These are phyloP conservation scores for Poa annua DNA, from an alignment of 176 grass and related monocot genomes.

Conservation along the genomic window DNA sequence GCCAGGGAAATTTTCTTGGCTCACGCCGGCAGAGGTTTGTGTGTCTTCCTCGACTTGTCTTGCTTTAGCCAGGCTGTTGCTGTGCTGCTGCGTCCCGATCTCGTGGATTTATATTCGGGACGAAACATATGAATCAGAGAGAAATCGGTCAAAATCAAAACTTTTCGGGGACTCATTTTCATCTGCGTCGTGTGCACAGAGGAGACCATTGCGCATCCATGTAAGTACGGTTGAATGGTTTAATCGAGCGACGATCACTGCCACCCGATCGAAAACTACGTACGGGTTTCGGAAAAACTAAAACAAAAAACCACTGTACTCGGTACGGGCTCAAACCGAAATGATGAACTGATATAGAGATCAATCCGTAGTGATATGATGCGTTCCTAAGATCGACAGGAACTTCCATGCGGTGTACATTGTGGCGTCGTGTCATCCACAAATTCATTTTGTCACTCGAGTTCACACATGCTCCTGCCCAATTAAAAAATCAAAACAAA, in stretches of 20 bases:
- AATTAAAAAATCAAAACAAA: too few relatives aligned
- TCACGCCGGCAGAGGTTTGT: background rate
- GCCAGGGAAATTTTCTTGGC: background rate
- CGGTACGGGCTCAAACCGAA: background rate
- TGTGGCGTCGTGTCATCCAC: too few relatives aligned
- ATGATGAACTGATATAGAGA: background rate
- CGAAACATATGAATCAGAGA: background rate
- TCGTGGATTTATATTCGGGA: background rate
- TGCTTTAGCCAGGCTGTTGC: too few relatives aligned
- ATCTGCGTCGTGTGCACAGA: background rate
- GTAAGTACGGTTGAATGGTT: background rate
- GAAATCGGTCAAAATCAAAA: too few relatives aligned
- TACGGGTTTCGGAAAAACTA: background rate
- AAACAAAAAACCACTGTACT: too few relatives aligned
- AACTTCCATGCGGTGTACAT: background rate
- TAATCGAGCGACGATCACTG: background rate
- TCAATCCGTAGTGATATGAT: constrained; percentile 1
- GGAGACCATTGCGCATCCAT: background rate
- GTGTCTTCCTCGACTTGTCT: background rate
- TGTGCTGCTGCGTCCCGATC: too few relatives aligned
- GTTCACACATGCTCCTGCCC: too few relatives aligned
- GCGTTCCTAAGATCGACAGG: background rate
- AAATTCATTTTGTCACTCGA: too few relatives aligned
- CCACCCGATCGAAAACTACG: background rate
- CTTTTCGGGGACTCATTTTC: too few relatives aligned